phyloP scores from a whole-genome alignment of 805 yeast species.

The Saccharomycopsis selenospora region DNA sequence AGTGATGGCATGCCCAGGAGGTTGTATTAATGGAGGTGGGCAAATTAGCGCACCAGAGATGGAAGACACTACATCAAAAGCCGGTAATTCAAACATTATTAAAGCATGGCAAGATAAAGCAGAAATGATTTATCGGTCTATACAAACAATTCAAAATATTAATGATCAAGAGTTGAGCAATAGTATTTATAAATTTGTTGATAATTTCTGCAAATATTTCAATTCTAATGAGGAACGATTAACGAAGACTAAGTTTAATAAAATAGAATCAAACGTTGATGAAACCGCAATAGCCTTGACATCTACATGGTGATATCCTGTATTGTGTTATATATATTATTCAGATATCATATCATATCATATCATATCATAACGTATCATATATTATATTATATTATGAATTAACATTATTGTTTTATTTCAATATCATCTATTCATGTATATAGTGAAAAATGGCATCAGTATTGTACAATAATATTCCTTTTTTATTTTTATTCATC shows the following conservation, averaged over 20 bases:
- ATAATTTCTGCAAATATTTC: conserved; percentile 13
- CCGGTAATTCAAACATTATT: conserved; percentile 1
- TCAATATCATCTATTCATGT: no score
- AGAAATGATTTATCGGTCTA: conserved; percentile 7
- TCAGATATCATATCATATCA: no score
- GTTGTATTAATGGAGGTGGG: conserved; percentile 97
- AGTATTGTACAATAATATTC: no score
- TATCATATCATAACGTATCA: no score
- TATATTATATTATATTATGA: no score
- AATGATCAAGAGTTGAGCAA: conserved; percentile 3
- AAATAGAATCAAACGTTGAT: conserved; percentile 13
- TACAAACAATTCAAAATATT: conserved; percentile 13
- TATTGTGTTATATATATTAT: no score
- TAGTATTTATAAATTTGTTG: conserved; percentile 8
- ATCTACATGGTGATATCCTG: conserved; percentile 18
- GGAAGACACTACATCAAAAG: background rate
- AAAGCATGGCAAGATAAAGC: conserved; percentile 12
- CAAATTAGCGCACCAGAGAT: conserved; percentile 49
- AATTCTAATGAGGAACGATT: conserved; percentile 3
- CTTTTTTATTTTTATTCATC: no score
- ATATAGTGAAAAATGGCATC: no score
- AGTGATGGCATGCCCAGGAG: conserved; percentile 97
- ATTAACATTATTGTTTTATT: no score
- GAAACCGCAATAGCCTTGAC: conserved; percentile 18
- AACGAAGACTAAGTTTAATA: conserved; percentile 6